Evolutionary conservation across 345 rosid genomes (phyloP), one percentile per base, ranked within the genome.

Genomic region (Cardamine chenopodiifolia): DNA sequence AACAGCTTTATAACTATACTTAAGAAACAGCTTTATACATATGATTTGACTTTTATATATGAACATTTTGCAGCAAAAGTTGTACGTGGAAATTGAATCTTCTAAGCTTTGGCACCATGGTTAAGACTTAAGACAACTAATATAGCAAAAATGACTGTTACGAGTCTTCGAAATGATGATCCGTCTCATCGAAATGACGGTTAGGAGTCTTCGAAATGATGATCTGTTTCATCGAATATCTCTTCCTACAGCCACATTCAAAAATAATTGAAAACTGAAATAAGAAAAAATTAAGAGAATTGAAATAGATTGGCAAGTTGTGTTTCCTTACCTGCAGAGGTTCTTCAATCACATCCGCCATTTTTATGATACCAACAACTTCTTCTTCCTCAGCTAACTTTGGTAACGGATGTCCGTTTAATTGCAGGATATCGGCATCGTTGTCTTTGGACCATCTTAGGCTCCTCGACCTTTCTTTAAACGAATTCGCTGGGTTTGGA

Each of bases 291-390:
- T 25, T 15, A n/a, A 4, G 11, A 50, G 20, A 55, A 55, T n/a
- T 29, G 7, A 56, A 56, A 56, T 32, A 28, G 60, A 34, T 28
- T 23, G 15, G 1, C 7, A 40, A 40, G 17, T 40, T 4, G 7
- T 31, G 12, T 42, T 32, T 13, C 5, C 6, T 56, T 75, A 87
- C 98, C 92, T 92, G 97, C 44, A 92, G 79, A 60, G 90, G 93
- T 81, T 93, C 97, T 82, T 92, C 98, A 45, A 92, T 92, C 73
- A 92, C 96, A 81, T 92, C 98, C 77, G 90, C 98, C 98, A 92
- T 92, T 26, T 97, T 90, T 48, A 93, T 89, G 37, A 93, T 62
- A 49, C 97, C 98, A 1, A 93, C 87, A 13, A 89, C 89, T 79
- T 90, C 96, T 79, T 88, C 96, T 70, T 88, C 98, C 66, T 90